Conservation (phyloP, 2,329 filamentous ascomycete genomes). For the Xylariaceae sp. region DNA sequence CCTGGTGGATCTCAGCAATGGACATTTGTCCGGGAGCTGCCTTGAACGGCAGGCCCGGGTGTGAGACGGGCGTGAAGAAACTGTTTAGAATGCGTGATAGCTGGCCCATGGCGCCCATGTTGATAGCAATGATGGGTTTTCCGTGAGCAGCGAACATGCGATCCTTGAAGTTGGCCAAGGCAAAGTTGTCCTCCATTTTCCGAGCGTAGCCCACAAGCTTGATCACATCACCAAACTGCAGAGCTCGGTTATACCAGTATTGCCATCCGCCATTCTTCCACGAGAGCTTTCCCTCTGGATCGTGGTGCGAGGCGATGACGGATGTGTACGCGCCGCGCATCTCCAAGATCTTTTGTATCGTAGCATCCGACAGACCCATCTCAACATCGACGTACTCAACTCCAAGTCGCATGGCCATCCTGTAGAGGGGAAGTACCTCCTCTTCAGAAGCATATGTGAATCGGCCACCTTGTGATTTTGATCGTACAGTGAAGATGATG, state of each 20-base stretch:
- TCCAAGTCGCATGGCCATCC: slow-evolving; percentile 71
- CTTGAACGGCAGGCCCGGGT: slow-evolving; percentile 82
- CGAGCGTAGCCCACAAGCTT: slow-evolving; percentile 85
- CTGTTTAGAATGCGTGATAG: slow-evolving; percentile 83
- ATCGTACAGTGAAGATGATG: slow-evolving; percentile 88
- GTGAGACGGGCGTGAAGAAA: slow-evolving; percentile 92
- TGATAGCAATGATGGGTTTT: slow-evolving; percentile 86
- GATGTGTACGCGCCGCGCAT: slow-evolving; percentile 64
- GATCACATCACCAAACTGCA: slow-evolving; percentile 87
- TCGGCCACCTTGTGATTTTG: slow-evolving; percentile 75
- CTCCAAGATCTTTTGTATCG: slow-evolving; percentile 64
- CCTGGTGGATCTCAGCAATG: slow-evolving; percentile 78
- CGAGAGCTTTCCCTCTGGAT: slow-evolving; percentile 69
- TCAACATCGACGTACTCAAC: slow-evolving; percentile 93
- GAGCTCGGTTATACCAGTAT: slow-evolving; percentile 78
- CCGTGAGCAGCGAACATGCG: slow-evolving; percentile 68
- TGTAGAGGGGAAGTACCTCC: slow-evolving; percentile 70
- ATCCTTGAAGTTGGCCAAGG: slow-evolving; percentile 73
- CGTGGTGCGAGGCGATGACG: slow-evolving; percentile 94
- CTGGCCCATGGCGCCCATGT: slow-evolving; percentile 87
- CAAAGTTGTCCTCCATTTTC: slow-evolving; percentile 77
- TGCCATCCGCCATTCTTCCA: slow-evolving; percentile 96
- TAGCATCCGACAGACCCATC: slow-evolving; percentile 73
- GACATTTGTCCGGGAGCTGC: slow-evolving; percentile 92
- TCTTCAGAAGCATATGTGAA: slow-evolving; percentile 74